Evolutionary conservation across 208 protist genomes (phyloP), one percentile per base, ranked within the genome.

Genomic region (Crithidia acanthocephali): DNA sequence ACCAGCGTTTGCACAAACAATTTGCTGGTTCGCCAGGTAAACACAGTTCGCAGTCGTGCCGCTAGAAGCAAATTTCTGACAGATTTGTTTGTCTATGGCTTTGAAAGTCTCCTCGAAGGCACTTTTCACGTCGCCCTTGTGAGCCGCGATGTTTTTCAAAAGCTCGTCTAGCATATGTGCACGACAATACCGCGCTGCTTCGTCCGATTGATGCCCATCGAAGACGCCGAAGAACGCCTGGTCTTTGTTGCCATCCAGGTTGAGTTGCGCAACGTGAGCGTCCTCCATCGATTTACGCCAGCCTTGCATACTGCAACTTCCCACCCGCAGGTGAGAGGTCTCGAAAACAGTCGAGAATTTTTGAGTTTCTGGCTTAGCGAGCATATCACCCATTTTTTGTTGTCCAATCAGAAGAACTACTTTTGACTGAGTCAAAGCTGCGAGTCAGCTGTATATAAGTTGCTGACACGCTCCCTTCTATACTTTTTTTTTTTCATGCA

Each of bases 281-380:
- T 98, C 95, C 76, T 98, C 92, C 95, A 98, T 98, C 2, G 86
- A 83, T 45, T 94, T 90, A 9, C 95, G 59, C 89, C 91, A 98
- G 2, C 93, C 95, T 56, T 98, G 95, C 95, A 98, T 98, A 35
- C 84, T 90, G 75, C 91, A 97, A 64, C 88, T 92, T 6, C 88
- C 95, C 9, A 95, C 90, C 61, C 80, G 79, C 8, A 95, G 60
- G 70, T 93, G 87, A 11, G 81, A 85, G 7, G 92, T 98, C 67
- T 97, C 85, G 69, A 95, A 94, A 11, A 88, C 84, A 18, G 88
- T 94, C 23, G 95, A 95, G 55, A 94, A 90, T 71, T 98, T 98
- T 59, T 98, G 91, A 37, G 83, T 94, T 42, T 95, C 87, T 22
- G 95, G 95, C 61, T 95, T 96, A 9, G 87, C 83, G 3, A 97